Evolutionary conservation across 2,329 filamentous ascomycete genomes (phyloP).

Genomic region (Coniochaeta prunicola): DNA sequence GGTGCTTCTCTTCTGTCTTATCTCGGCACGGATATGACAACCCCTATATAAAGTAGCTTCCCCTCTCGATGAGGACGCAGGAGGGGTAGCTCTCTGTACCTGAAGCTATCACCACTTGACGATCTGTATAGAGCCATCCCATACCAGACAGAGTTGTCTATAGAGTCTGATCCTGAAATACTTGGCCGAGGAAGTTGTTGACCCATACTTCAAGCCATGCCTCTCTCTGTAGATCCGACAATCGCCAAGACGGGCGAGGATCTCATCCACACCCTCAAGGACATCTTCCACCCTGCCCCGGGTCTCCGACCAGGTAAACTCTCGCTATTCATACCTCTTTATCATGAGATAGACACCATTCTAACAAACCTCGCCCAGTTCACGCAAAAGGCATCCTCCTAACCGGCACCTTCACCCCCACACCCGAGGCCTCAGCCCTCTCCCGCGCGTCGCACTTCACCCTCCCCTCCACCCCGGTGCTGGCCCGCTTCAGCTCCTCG

Average conservation of each 20-base stretch:
- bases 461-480: slow-evolving; percentile 33
- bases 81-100: not conserved
- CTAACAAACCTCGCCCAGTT: slow-evolving; percentile 24
- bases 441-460: slow-evolving; percentile 41
- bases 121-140: not conserved
- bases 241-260: slow-evolving; percentile 27
- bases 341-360: slow-evolving; percentile 31
- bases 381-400: slow-evolving; percentile 47
- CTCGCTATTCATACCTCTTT: slow-evolving; percentile 16
- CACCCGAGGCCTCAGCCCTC: slow-evolving; percentile 31
- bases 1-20: not conserved
- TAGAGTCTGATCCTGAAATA: not conserved
- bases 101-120: not conserved
- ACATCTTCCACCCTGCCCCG: slow-evolving; percentile 20
- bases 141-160: not conserved
- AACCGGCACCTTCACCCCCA: slow-evolving; percentile 44
- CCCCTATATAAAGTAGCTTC: not conserved
- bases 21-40: not conserved
- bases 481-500: slow-evolving; percentile 42
- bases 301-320: not conserved
- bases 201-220: slow-evolving; percentile 26
- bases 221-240: slow-evolving; percentile 32
- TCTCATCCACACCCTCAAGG: slow-evolving; percentile 27
- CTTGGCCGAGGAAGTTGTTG: not conserved
- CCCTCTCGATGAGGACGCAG: not conserved